Evolutionary conservation across 306 rosid species (phyloP).

Genomic region (Malus fusca): DNA sequence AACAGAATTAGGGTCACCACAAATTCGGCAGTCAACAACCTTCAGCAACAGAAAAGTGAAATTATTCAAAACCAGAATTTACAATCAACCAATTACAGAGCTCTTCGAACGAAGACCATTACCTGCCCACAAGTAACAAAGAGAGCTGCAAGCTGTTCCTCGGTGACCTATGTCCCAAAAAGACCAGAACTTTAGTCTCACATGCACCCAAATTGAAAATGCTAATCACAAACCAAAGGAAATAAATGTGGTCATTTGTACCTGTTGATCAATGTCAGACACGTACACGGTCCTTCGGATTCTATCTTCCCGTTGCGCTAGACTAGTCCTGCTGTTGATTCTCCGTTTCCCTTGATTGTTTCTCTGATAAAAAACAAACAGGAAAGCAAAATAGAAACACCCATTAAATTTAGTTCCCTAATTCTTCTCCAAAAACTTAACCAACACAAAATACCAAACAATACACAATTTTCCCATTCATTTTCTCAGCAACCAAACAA

Average conservation of each 20-base stretch:
- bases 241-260: not conserved
- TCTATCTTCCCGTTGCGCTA: slow-evolving; percentile 35
- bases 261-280: slow-evolving; percentile 46
- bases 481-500: not conserved
- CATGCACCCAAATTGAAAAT: not conserved
- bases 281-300: slow-evolving; percentile 41
- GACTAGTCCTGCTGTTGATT: slow-evolving; percentile 34
- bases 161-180: slow-evolving; percentile 28
- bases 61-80: not conserved
- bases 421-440: not conserved
- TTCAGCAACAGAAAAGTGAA: not conserved
- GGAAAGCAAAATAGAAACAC: not conserved
- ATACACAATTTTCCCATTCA: not conserved
- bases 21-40: slow-evolving; percentile 44
- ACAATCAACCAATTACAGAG: not conserved
- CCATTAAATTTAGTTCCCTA: not conserved
- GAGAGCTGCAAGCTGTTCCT: slow-evolving; percentile 38
- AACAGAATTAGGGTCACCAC: slow-evolving; percentile 40
- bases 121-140: slow-evolving; percentile 39
- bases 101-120: not conserved
- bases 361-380: slow-evolving; percentile 16
- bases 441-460: not conserved
- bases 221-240: not conserved
- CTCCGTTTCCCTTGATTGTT: slow-evolving; percentile 33
- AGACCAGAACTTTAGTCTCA: not conserved